Base-by-base conservation (phyloP, 495 filamentous ascomycete species). In the Talaromyces trachyspermus region DNA sequence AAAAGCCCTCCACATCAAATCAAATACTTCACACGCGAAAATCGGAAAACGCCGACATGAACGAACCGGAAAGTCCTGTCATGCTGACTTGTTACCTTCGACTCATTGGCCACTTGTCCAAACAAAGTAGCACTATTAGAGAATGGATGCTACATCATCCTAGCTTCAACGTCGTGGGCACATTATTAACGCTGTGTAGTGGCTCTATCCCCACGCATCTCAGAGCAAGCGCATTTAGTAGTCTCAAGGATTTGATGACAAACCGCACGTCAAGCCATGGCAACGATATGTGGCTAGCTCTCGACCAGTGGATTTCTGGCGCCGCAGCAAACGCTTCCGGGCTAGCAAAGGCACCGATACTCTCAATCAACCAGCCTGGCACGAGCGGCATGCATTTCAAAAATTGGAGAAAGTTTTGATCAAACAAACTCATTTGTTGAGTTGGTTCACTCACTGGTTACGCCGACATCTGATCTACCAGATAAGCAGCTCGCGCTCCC, bases 1-100 rank as follows among this genome's bases (percentile, higher is more conserved):
- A 89, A 48, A 79, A 81, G 45, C 76, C 83, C 55, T 41, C 68
- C 61, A 59, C 76, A 3, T 83, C 83, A 46, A 66, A 71, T 18
- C 57, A 74, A 6, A 59, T 74, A n/a, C 70, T 80, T 43, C 79
- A 78, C 46, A 61, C 72, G 2, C 71, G 76, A 46, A 85, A 85
- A 54, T 68, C 74, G 18, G 84, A 87, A 49, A 72, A 76, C n/a
- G 84, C 77, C 37, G 76, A 81, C 24, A 76, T 81, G 61, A 79
- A 73, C 48, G 79, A 95, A 59, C 89, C 88, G 18, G 94, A 98
- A 61, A 86, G 84, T 38, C 79, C 80, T 12, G 80, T 92, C 55
- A 95, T 96, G 87, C 71, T 97, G 24, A 89, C 95, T 58, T 89
- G 86, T 52, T 95, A 95, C 57, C 72, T 99, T 29, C 80, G 89